Conservation (phyloP, 352 stramenopile genomes). For the Globisporangium polare region DNA sequence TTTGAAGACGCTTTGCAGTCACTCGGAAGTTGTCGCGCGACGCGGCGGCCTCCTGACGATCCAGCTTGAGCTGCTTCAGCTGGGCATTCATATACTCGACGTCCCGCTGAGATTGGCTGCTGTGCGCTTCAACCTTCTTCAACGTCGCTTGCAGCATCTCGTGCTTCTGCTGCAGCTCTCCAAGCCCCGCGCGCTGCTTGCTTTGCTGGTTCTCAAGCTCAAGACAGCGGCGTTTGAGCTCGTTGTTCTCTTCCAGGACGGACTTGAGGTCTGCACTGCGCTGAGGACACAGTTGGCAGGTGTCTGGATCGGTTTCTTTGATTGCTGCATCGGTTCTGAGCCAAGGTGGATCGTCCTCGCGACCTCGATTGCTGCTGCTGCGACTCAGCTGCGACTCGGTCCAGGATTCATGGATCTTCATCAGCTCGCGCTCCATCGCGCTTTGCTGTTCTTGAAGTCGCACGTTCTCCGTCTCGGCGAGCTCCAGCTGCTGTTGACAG, state of each 20-base stretch:
- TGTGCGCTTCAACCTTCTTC: constrained; percentile 15
- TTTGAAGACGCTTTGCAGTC: constrained; percentile 9
- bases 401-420: constrained; percentile 2
- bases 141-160: constrained; percentile 23
- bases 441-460: constrained; percentile 25
- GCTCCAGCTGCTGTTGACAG: constrained; percentile 20
- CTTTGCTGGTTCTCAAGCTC: constrained; percentile 33
- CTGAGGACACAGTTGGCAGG: constrained; percentile 15
- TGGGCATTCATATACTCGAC: constrained; percentile 6
- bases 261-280: constrained; percentile 1
- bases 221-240: constrained; percentile 39
- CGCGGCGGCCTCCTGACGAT: constrained; percentile 8
- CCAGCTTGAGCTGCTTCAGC: constrained; percentile 13
- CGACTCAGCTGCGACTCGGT: not conserved
- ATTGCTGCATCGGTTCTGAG: not conserved
- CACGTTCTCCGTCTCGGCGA: constrained; percentile 15
- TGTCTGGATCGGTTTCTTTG: not conserved
- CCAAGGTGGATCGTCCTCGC: not conserved
- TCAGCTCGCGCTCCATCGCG: constrained; percentile 22
- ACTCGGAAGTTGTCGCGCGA: constrained; percentile 18
- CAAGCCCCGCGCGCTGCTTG: constrained; percentile 21
- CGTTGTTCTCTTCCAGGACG: constrained; percentile 16
- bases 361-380: not conserved
- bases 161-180: constrained; percentile 20
- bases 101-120: constrained; percentile 7